Base-by-base conservation (phyloP, 2,329 filamentous ascomycete genomes). In the Penicillium sp. region DNA sequence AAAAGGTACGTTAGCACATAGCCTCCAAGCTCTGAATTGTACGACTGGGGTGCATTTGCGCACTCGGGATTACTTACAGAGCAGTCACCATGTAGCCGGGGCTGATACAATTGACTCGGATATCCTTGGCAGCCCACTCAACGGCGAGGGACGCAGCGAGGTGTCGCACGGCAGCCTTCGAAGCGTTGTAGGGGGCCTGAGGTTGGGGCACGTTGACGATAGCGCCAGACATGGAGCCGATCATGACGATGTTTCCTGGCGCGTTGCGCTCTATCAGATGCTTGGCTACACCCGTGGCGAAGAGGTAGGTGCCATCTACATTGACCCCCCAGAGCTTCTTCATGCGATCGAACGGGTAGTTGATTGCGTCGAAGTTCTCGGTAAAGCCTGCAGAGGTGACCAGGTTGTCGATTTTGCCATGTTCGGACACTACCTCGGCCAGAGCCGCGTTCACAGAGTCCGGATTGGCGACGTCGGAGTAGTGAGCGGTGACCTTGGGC, bases 311-410 rank as follows among this genome's bases (percentile, higher is more conserved):
- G 18, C 91, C 91, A 62, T 87, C 88, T 1, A 97, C 89, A 57
- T 96, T 95, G 65, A 96, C 91, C 40, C 82, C 84, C 89, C 89
- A 96, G 13, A 97, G 82, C 76, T 95, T 94, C 70, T 90, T 83
- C 70, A 96, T 85, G 56, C 90, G 86, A 59, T 95, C 89, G 58
- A 90, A 82, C 0, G 90, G 90, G 72, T 97, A 97, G 57, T 84
- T 83, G 61, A 90, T 86, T 38, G 91, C 91, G 61, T 94, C 86
- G 64, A 89, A 94, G 75, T 96, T 96, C 75, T 96, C 91, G 11
- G 88, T 93, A 74, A 97, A 95, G 37, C 91, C 91, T 40, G 91
- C 91, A n/a, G 89, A 94, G 22, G 91, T 96, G 60, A 97, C 90
- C 22, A 97, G 79, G 70, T 88, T 85, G 72, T 95, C 89, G 59